A percentile compares a stretch with the other conserved stretches of the same genome.
These are phyloP conservation scores for Suaeda aralocaspica DNA, from an alignment of 148 eudicot genomes.

Conservation along the genomic window DNA sequence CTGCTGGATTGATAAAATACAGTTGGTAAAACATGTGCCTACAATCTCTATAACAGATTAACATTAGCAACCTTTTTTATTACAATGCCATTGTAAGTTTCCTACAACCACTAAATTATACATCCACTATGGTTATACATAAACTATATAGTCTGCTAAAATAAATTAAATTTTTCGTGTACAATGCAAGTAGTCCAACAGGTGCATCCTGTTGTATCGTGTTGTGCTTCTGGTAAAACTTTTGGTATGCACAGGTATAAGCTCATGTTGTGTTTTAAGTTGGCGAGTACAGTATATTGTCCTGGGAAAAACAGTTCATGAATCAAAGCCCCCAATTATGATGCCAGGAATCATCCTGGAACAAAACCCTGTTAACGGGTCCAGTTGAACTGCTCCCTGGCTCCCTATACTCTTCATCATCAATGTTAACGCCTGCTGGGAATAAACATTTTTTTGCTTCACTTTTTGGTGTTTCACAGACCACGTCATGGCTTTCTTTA, in stretches of 20 bases:
- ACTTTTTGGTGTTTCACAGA: conserved; percentile 73
- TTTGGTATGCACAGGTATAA: background rate
- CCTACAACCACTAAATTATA: conserved; percentile 6
- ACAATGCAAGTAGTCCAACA: background rate
- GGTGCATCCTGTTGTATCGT: conserved; percentile 3
- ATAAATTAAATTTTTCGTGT: conserved; percentile 9
- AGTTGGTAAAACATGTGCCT: too few species aligned
- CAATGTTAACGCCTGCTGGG: conserved; percentile 24
- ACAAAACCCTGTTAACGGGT: conserved; percentile 63
- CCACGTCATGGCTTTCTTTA: conserved; percentile 44
- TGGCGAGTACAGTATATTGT: background rate
- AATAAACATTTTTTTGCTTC: conserved; percentile 38
- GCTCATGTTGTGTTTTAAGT: background rate
- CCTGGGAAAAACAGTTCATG: background rate
- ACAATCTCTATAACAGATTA: too few species aligned
- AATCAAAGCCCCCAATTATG: conserved; percentile 20
- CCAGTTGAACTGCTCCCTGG: conserved; percentile 27
- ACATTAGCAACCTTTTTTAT: conserved; percentile 4
- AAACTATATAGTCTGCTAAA: conserved; percentile 7
- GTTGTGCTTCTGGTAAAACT: conserved; percentile 10
- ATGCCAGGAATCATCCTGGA: conserved; percentile 47
- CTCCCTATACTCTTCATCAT: conserved; percentile 17
- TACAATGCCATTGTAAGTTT: conserved; percentile 18
- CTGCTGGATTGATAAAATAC: too few species aligned
- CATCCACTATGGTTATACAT: conserved; percentile 12